Evolutionary conservation across 805 yeast genomes (phyloP), one percentile per base, ranked within the genome.

Genomic region (Pichia nanzhaoensis): DNA sequence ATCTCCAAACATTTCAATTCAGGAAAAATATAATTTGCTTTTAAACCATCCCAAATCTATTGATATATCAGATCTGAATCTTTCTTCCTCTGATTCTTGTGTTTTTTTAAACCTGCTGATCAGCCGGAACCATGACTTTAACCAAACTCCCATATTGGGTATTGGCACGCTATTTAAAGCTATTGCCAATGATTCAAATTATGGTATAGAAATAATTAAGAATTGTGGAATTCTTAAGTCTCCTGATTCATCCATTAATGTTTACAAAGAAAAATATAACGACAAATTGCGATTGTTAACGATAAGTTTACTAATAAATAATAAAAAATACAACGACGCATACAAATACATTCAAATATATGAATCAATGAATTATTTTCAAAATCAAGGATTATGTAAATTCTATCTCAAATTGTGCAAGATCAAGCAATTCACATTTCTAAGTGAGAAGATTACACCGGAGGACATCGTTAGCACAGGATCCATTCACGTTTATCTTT

Each of bases 231-330:
- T 46, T 46, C 42, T 41, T 46, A 20, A 14, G 18, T 2, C 19
- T 35, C 13, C 34, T 17, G 4, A 17, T 31, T 19, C 13, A 1
- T 12, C 37, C 36, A 39, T 37, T 3, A 13, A 36, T 10, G 34
- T 51, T 19, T 54, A 49, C 22, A 44, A 27, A 3, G 19, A 34
- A 32, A 46, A 46, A 20, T 57, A 53, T 43, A 32, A 53, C 16
- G 39, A 51, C 24, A 33, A 47, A 6, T 50, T 59, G 56, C 46
- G 51, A 30, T 35, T 47, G 7, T 28, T 49, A 9, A 54, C 55
- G 20, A 46, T 59, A 21, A 49, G 52, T 13, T 22, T 51, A 4
- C 41, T 59, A 13, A 46, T 52, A 4, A 47, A 50, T 17, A 48
- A 50, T 40, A 42, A 41, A 8, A 42, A 47, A 20, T 33, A 42